Evolutionary conservation across 1,139 yeast species (phyloP), one percentile per base, ranked within the genome.

Genomic region (Candida sp.): DNA sequence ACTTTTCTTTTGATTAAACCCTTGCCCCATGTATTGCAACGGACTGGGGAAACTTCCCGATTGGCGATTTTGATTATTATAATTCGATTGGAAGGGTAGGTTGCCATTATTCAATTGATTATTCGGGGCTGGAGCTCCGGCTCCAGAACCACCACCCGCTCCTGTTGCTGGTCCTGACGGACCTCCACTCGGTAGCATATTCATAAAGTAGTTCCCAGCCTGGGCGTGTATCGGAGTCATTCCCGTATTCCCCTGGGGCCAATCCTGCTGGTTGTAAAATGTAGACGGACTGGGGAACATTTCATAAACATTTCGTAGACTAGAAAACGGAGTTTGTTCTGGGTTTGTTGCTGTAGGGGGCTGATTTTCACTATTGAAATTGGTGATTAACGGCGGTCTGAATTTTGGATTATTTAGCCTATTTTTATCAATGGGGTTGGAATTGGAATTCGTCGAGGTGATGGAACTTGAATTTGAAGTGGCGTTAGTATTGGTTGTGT

Each of bases 271-370:
- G 2, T 67, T 71, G 43, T 72, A 76, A 48, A 77, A 75, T 43
- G 71, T 77, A 7, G 76, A 69, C 1, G 83, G 82, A 5, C 80
- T 75, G 12, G 82, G 82, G 56, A 78, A 78, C 54, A 78, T 67
- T 52, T 78, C 83, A 46, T 73, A 74, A 35, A 77, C 76, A 45
- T 76, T 77, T 41, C 79, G 64, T 25, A 78, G 58, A 2, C 76
- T 81, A 22, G 76, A 70, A 5, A 75, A 55, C 2, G 82, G 82
- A 0, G 80, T 73, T 42, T 75, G 81, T 39, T 72, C 79, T 5
- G 77, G 79, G 33, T 61, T 56, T 15, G 30, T 36, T 42, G 30
- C 46, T 7, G 7, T 25, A 25, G 7, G 7, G 11, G 12, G 12
- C 6, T 9, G 6, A 43, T 41, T 38, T 25, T 34, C 45, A 43